These are phyloP conservation scores for Remersonia thermophila DNA, from an alignment of 2,329 filamentous ascomycete species.

Conservation along the genomic window DNA sequence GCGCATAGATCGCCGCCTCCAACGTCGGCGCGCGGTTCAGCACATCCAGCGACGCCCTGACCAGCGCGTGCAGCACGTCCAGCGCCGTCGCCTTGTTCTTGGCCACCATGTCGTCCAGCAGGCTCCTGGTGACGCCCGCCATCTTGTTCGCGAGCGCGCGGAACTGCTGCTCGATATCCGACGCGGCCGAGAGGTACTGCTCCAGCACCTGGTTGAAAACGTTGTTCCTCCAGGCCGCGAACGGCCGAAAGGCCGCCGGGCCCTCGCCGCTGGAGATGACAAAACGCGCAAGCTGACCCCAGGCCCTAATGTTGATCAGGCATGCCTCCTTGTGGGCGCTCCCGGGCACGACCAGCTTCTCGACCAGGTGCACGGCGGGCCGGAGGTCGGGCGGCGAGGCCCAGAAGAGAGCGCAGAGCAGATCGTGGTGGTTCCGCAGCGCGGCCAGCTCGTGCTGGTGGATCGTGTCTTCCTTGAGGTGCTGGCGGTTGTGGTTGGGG, in stretches of 20 bases:
- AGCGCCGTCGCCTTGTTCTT: conserved; percentile 40
- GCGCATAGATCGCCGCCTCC: conserved; percentile 33
- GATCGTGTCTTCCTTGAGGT: conserved; percentile 49
- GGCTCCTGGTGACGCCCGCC: conserved; percentile 29
- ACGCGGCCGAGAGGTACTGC: conserved; percentile 44
- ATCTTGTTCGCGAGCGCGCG: conserved; percentile 35
- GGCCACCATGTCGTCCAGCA: conserved; percentile 37
- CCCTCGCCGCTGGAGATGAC: conserved; percentile 35
- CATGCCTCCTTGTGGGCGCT: conserved; percentile 56
- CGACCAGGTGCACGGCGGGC: conserved; percentile 41
- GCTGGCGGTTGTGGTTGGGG: conserved; percentile 54
- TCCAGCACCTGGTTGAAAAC: conserved; percentile 45
- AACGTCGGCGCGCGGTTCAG: conserved; percentile 34
- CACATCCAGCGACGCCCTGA: conserved; percentile 38
- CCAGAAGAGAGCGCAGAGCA: conserved; percentile 56
- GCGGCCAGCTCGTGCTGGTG: conserved; percentile 50
- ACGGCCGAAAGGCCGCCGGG: conserved; percentile 32
- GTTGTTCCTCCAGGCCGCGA: conserved; percentile 43
- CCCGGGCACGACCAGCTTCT: conserved; percentile 45
- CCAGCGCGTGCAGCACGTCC: conserved; percentile 39
- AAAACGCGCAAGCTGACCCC: conserved; percentile 50
- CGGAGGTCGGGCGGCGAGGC: conserved; percentile 43
- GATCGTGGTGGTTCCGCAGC: conserved; percentile 55
- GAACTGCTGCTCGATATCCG: conserved; percentile 45
- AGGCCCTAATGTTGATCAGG: conserved; percentile 49